These are phyloP conservation scores for Eucalyptus regnans DNA, from an alignment of 345 rosid genomes.

Conservation along the genomic window DNA sequence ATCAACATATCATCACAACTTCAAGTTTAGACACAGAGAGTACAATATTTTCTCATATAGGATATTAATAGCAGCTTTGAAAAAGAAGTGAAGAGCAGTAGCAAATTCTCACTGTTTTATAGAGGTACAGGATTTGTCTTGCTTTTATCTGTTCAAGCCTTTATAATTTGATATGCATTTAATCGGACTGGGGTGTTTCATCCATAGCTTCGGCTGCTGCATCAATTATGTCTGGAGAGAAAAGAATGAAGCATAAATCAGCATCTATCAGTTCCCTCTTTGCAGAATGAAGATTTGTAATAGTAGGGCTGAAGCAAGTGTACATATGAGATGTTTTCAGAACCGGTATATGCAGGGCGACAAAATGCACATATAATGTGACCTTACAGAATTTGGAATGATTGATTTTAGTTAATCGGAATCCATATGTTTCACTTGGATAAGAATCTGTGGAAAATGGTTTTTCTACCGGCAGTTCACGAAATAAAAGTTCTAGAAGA, in stretches of 20 bases:
- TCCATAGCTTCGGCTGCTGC: not conserved
- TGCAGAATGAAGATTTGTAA: not conserved
- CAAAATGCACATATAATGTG: not conserved
- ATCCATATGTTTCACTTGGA: not conserved
- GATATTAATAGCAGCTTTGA: not conserved
- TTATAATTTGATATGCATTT: not conserved
- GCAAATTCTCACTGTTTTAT: not conserved
- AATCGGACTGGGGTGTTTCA: not conserved
- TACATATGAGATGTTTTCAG: not conserved
- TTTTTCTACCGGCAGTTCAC: not conserved
- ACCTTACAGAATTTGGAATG: not conserved
- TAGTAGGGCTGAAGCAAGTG: not conserved
- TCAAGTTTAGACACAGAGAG: not conserved
- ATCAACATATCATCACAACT: not conserved
- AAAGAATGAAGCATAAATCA: not conserved
- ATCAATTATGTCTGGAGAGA: not conserved
- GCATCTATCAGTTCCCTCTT: not conserved
- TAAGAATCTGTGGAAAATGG: not conserved
- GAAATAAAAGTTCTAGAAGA: not conserved
- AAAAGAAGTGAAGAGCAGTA: not conserved
- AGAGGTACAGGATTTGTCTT: not conserved
- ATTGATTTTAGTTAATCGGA: not conserved
- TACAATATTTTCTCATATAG: not conserved
- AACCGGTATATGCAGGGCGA: not conserved
- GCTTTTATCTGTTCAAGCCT: not conserved